Conservation (phyloP, 441 rosid species). For the Cnidoscolus chayamansa region DNA sequence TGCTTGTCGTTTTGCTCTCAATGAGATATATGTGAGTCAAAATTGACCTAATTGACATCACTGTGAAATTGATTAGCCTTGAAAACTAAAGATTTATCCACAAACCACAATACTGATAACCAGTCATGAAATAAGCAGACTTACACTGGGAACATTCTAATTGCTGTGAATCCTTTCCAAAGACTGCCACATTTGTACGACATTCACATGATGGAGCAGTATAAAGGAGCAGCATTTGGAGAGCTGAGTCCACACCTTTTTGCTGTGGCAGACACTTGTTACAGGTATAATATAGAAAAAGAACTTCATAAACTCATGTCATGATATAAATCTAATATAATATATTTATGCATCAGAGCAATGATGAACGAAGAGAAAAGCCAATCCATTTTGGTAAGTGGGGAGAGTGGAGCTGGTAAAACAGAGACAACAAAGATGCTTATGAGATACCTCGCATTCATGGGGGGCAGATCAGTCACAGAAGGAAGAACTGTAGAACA, state of each 20-base stretch:
- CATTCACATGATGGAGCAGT: slow-evolving; percentile 64
- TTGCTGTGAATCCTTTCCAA: slow-evolving; percentile 67
- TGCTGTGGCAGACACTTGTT: slow-evolving; percentile 56
- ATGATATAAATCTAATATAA: neutral
- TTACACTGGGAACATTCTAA: slow-evolving; percentile 66
- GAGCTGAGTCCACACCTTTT: slow-evolving; percentile 68
- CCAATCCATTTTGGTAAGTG: slow-evolving; percentile 73
- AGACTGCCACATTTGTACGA: slow-evolving; percentile 65
- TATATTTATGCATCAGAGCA: slow-evolving; percentile 37
- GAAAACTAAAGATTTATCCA: neutral
- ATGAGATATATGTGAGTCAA: slow-evolving; percentile 66
- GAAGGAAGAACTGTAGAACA: slow-evolving; percentile 81
- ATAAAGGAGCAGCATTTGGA: slow-evolving; percentile 68
- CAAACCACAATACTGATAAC: slow-evolving; percentile 18
- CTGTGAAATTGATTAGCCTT: neutral
- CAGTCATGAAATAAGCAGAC: slow-evolving; percentile 43
- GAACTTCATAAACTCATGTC: neutral
- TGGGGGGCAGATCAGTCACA: slow-evolving; percentile 61
- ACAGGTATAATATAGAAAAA: slow-evolving; percentile 37
- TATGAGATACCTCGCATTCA: slow-evolving; percentile 73
- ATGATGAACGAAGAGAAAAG: slow-evolving; percentile 57
- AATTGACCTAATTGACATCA: neutral
- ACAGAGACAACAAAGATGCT: slow-evolving; percentile 82
- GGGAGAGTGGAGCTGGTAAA: slow-evolving; percentile 81
- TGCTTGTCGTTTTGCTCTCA: slow-evolving; percentile 46